Percentiles rank a stretch among this genome's conserved stretches.
phyloP scores from a whole-genome alignment of 2,329 filamentous ascomycete species.

The Cercospora sesami region DNA sequence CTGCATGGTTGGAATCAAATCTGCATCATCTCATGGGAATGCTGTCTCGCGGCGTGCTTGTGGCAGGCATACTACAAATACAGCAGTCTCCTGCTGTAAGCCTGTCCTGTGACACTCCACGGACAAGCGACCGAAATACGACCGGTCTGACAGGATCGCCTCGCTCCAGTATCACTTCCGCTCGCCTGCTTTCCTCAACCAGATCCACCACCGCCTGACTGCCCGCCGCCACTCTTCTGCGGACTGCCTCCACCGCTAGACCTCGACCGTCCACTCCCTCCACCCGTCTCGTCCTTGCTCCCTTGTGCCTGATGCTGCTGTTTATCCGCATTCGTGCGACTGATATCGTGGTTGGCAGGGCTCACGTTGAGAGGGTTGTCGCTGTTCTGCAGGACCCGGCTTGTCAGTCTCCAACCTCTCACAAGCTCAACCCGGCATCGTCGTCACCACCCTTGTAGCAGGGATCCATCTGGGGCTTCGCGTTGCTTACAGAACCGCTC shows the following conservation, averaged over 20 bases:
- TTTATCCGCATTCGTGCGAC: slow-evolving; percentile 46
- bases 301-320: slow-evolving; percentile 42
- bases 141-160: background rate
- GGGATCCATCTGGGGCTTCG: background rate
- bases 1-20: background rate
- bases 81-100: background rate
- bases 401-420: background rate
- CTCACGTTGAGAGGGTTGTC: slow-evolving; percentile 59
- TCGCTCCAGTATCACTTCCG: background rate
- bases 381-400: slow-evolving; percentile 28
- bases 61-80: background rate
- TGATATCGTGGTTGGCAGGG: slow-evolving; percentile 61
- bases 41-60: background rate
- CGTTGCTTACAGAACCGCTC: slow-evolving; percentile 27
- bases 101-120: background rate
- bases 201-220: slow-evolving; percentile 28
- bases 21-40: background rate
- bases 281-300: slow-evolving; percentile 38
- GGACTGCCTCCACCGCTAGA: slow-evolving; percentile 33
- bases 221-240: slow-evolving; percentile 41
- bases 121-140: background rate
- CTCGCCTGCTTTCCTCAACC: background rate
- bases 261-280: slow-evolving; percentile 30
- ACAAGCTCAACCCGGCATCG: background rate
- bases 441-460: slow-evolving; percentile 8